Evolutionary conservation across 2,329 filamentous ascomycete species (phyloP), one percentile per base, ranked within the genome.

Genomic region (Clathrospora elynae): DNA sequence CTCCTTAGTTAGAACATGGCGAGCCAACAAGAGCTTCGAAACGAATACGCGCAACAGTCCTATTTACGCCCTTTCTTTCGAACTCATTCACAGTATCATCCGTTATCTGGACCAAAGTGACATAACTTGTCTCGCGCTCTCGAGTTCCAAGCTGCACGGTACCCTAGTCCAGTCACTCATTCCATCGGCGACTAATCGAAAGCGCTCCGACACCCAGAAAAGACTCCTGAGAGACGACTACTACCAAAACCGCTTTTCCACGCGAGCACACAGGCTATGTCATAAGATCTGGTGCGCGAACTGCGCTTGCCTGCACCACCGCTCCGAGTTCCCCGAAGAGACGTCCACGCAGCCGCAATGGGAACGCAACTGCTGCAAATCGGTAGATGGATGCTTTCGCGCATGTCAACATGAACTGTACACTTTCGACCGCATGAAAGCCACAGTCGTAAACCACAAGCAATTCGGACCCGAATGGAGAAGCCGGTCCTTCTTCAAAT

Each of bases 61-160:
- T 4, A 19, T 42, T 14, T 42, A 42, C 33, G 5, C 26, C 20
- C 10, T 37, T 9, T 33, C 40, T 13, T 30, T 25, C n/a, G 40
- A 37, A 13, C 12, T 37, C 22, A 5, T 37, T 8, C 25, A 31
- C 8, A 20, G 16, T 10, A 36, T 42, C n/a, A 26, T 32, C 9
- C 17, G 8, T 11, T 36, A 31, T 6, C 22, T 42, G 19, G 16
- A 24, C 16, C 23, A 42, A 12, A 13, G 6, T n/a, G 33, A 42
- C 20, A 31, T 16, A 12, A 13, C 9, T 17, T 42, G 40, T 22
- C 26, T 42, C 26, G 33, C 20, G 14, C 7, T 37, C 14, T 37
- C 40, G 10, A 31, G 16, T 8, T 20, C 29, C 10, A 42, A 37
- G 22, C 32, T 35, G 14, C 5, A 10, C 20, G 10, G 37, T 16